A percentile compares a stretch with the other conserved stretches of the same genome.
Conservation (phyloP, 2,329 filamentous ascomycete species). For the Plectosphaerella cucumerina region DNA sequence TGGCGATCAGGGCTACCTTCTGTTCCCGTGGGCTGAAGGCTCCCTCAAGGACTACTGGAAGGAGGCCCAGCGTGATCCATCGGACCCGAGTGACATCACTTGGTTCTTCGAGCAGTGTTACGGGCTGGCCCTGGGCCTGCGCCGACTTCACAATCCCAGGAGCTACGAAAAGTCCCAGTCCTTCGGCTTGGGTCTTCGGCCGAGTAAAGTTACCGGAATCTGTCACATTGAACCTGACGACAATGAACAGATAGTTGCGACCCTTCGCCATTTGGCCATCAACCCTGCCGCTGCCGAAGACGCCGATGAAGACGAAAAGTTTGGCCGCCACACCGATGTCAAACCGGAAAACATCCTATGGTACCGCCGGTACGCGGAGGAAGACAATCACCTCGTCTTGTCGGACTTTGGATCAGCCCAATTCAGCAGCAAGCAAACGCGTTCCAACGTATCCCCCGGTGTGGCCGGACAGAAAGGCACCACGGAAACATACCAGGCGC, state of each 20-base stretch:
- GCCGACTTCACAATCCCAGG: not conserved
- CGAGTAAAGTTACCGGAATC: too few species aligned
- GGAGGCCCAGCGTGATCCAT: not conserved
- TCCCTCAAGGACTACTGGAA: not conserved
- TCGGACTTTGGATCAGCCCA: constrained; percentile 1
- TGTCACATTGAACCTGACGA: not conserved
- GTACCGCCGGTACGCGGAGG: not conserved
- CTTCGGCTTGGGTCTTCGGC: too few species aligned
- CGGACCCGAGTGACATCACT: not conserved
- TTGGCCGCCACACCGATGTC: constrained; percentile 6
- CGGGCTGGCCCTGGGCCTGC: not conserved
- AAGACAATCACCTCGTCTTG: not conserved
- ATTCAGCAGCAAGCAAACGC: not conserved
- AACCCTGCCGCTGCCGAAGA: too few species aligned
- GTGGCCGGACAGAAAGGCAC: not conserved
- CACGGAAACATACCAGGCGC: not conserved
- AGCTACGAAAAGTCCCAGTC: not conserved
- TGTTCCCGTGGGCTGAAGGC: not conserved
- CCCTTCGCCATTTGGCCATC: too few species aligned
- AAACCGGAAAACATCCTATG: constrained; percentile 9
- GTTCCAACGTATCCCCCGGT: not conserved
- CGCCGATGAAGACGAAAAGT: not conserved
- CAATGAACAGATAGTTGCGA: not conserved
- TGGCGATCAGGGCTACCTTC: not conserved
- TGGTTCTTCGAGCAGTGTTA: not conserved